These are phyloP conservation scores for Paraleonurus japonicus DNA, from an alignment of 257 asterid species.

Conservation along the genomic window DNA sequence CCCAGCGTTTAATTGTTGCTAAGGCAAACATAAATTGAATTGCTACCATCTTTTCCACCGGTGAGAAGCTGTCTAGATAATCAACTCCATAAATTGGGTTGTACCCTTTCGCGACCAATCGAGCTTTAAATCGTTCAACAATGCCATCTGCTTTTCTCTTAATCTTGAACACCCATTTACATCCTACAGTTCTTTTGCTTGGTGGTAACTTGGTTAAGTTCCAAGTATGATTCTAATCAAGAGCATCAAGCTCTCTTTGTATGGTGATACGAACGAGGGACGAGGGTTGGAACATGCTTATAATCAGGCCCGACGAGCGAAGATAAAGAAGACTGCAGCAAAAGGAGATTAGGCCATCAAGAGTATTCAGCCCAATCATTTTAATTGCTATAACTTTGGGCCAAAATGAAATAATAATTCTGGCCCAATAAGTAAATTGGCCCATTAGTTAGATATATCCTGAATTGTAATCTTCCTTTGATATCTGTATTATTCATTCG, in stretches of 20 bases:
- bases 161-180: background rate
- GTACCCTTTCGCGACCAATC: background rate
- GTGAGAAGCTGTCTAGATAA: background rate
- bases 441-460: too few relatives aligned
- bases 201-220: background rate
- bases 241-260: background rate
- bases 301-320: too few relatives aligned
- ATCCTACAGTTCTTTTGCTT: background rate
- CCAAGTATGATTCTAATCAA: background rate
- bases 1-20: background rate
- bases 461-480: too few relatives aligned
- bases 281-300: too few relatives aligned
- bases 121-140: background rate
- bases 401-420: too few relatives aligned
- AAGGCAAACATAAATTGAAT: background rate
- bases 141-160: background rate
- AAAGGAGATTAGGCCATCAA: too few relatives aligned
- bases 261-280: too few relatives aligned
- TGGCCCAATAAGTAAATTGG: too few relatives aligned
- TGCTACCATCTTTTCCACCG: background rate
- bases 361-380: too few relatives aligned
- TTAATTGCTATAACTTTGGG: too few relatives aligned
- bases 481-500: too few relatives aligned
- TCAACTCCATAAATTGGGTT: background rate
- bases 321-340: too few relatives aligned